Evolutionary conservation across 169 alveolate genomes (phyloP).

Genomic region (Plasmodium yoelii): DNA sequence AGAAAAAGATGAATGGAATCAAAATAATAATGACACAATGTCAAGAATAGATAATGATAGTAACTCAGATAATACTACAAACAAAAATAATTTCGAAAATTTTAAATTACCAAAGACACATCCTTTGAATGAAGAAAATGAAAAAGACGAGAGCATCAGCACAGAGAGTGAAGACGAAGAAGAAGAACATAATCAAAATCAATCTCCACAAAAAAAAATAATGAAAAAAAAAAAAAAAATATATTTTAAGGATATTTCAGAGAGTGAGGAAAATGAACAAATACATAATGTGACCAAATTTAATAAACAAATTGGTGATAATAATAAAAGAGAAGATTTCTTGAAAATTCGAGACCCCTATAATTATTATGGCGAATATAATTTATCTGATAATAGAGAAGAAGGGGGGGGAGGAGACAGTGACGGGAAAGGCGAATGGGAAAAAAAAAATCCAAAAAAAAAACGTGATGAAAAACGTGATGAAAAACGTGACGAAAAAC

Average conservation of each 20-base stretch:
- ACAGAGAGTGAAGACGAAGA: not conserved
- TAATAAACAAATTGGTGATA: not conserved
- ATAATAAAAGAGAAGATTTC: not conserved
- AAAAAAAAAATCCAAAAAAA: not conserved
- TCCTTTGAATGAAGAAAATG: constrained; percentile 18
- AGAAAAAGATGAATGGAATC: not conserved
- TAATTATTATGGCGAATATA: not conserved
- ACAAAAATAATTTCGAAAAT: constrained; percentile 38
- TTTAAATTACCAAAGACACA: constrained; percentile 43
- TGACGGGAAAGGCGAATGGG: not conserved
- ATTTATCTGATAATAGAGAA: not conserved
- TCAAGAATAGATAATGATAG: not conserved
- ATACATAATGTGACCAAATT: not conserved
- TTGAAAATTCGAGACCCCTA: not conserved
- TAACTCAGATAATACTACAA: not conserved
- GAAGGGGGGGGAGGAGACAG: no score
- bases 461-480: no score
- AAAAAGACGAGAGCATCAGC: not conserved
- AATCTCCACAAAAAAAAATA: not conserved
- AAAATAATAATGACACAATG: not conserved
- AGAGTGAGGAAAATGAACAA: not conserved
- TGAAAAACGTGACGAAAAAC: no score
- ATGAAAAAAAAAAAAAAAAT: constrained; percentile 24
- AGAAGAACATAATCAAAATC: not conserved
- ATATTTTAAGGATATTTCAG: constrained; percentile 15